Evolutionary conservation across 495 filamentous ascomycete genomes (phyloP), one percentile per base, ranked within the genome.

Genomic region (Thermochaetoides thermophila): DNA sequence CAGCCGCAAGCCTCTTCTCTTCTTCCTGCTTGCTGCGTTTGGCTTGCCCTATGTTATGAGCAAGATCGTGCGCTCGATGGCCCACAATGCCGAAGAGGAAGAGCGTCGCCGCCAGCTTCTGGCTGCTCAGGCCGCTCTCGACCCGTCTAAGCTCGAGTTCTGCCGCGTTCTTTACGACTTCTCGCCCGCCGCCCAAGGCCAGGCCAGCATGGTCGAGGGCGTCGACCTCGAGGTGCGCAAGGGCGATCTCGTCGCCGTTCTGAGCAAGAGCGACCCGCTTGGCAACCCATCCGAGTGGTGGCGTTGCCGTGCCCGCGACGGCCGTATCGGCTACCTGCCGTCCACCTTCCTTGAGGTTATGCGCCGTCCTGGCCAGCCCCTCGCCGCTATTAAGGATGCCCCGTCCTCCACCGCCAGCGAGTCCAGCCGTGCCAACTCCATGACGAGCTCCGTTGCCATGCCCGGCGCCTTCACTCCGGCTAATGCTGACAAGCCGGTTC

Each of bases 251-350:
- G 86, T 99, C 13, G 89, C 89, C 23, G 85, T 99, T 5, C 66
- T 99, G 31, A 78, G 78, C 59, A 95, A 95, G 63, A 76, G 71
- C 7, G 89, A 99, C 50, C 87, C 89, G 1, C 69, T 84, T 55
- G 91, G 91, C 29, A 82, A 93, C 44, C 75, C 84, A 9, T 80
- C 74, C 32, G 85, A 96, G 51, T 99, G 89, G 89, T 99, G 89
- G 89, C 74, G 79, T 37, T 99, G 89, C 57, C 68, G 89, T 35
- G 81, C 86, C n/a, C 66, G 91, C 30, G 85, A 96, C 50, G 84
- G 84, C 12, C 64, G 83, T 13, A 75, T 94, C 29, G 89, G 89
- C 2, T 99, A 94, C 49, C 66, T 99, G 8, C 89, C 89, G 5
- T 69, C 75, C 3, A 78, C 81, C 0, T 99, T 94, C 58, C 66